Percentiles rank a stretch among this genome's conserved stretches.
Evolutionary conservation across 345 rosid genomes (phyloP).

Genomic region (Dovyalis caffra): DNA sequence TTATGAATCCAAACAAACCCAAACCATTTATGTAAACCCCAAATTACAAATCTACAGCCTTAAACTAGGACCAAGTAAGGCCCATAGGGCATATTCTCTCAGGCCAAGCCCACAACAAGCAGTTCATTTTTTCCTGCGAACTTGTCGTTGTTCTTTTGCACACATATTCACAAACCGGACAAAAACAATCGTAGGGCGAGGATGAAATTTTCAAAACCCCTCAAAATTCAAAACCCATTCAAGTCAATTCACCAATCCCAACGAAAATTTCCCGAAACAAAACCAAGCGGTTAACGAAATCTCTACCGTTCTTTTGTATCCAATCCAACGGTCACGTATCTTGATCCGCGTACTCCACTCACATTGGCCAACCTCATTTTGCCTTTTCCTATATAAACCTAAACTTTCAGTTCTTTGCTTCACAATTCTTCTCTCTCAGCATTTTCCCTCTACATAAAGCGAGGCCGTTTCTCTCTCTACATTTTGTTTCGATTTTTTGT

Average conservation of each 20-base stretch:
- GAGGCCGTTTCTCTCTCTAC: not conserved
- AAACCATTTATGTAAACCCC: too few species aligned
- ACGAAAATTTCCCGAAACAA: not conserved
- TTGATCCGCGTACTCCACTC: slow-evolving; percentile 3
- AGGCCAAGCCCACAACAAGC: accelerated
- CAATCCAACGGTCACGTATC: not conserved
- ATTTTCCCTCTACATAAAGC: not conserved
- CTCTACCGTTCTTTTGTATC: not conserved
- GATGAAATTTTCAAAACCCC: not conserved
- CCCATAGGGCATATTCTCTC: not conserved
- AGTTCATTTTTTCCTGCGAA: not conserved
- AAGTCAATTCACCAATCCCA: not conserved
- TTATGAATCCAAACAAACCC: too few species aligned
- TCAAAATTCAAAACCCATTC: not conserved
- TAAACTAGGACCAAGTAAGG: not conserved
- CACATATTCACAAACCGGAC: not conserved
- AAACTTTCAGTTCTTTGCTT: not conserved
- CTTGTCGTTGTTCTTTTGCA: not conserved
- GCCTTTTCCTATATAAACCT: not conserved
- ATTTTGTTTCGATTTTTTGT: not conserved
- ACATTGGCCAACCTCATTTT: not conserved
- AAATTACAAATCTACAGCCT: not conserved
- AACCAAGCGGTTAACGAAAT: not conserved
- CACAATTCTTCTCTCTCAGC: not conserved
- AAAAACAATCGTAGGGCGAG: not conserved